A percentile compares a stretch with the other conserved stretches of the same genome.
phyloP scores from a whole-genome alignment of 768 basidiomycete genomes.

The Daedaleopsis nitida region DNA sequence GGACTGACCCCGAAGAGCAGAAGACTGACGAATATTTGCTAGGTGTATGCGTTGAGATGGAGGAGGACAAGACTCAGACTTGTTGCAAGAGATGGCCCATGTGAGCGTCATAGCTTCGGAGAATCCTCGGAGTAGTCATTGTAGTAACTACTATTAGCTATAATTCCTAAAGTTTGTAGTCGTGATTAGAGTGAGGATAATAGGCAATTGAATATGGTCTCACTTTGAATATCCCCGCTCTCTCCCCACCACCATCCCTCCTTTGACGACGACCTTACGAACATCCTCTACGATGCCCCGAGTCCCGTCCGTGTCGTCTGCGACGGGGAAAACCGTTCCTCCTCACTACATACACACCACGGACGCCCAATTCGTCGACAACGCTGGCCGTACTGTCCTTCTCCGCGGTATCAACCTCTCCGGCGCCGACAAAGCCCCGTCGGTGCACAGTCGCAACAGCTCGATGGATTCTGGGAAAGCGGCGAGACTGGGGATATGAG shows the following conservation, averaged over 20 bases:
- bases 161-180: background rate
- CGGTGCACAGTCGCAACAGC: constrained; percentile 63
- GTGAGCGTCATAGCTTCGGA: background rate
- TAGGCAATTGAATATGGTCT: background rate
- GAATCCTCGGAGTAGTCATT: background rate
- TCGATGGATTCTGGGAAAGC: constrained; percentile 80
- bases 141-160: background rate
- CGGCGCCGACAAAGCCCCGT: constrained; percentile 86
- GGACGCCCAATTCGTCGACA: constrained; percentile 72
- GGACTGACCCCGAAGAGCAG: too few species aligned
- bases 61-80: too few species aligned
- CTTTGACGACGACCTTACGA: constrained; percentile 2
- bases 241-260: background rate
- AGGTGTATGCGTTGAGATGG: too few species aligned
- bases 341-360: constrained; percentile 66
- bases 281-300: constrained; percentile 44
- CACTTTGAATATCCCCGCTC: background rate
- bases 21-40: background rate
- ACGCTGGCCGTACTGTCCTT: constrained; percentile 71
- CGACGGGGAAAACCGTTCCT: constrained; percentile 51
- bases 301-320: constrained; percentile 59
- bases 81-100: too few species aligned
- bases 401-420: constrained; percentile 95
- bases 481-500: constrained; percentile 69
- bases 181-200: background rate